Evolutionary conservation across 495 filamentous ascomycete genomes (phyloP).

Genomic region (Talaromyces trachyspermus): DNA sequence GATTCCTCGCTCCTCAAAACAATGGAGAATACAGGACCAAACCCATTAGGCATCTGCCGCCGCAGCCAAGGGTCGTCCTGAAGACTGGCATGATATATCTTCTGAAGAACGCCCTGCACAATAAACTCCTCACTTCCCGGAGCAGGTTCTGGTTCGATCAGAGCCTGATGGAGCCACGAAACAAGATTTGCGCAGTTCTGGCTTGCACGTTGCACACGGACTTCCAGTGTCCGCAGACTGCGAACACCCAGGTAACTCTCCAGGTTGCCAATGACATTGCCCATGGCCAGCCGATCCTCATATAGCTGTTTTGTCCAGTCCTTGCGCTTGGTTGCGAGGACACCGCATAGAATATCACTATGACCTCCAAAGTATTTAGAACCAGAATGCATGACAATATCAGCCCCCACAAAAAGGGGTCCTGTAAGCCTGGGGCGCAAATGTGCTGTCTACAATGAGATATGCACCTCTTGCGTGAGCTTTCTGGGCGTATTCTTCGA

Average conservation of each 20-base stretch:
- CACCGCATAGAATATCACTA: conserved; percentile 79
- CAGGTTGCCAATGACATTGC: conserved; percentile 79
- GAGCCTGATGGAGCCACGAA: conserved; percentile 52
- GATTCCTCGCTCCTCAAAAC: conserved; percentile 48
- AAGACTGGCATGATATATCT: conserved; percentile 70
- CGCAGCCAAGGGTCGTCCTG: conserved; percentile 74
- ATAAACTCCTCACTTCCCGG: conserved; percentile 29
- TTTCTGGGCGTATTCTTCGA: conserved; percentile 48
- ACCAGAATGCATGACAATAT: conserved; percentile 81
- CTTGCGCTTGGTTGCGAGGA: conserved; percentile 54
- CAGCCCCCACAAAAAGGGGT: conserved; percentile 76
- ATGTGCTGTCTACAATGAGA: conserved; percentile 80
- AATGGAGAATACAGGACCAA: conserved; percentile 79
- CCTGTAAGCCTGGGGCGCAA: conserved; percentile 83
- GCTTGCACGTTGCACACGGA: conserved; percentile 65
- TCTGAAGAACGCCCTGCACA: conserved; percentile 44
- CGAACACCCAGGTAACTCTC: conserved; percentile 88
- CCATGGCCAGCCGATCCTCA: conserved; percentile 61
- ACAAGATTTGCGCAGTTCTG: conserved; percentile 46
- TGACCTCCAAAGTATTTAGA: conserved; percentile 98
- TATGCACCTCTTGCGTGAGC: conserved; percentile 65
- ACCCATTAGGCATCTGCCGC: conserved; percentile 88
- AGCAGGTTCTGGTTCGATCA: conserved; percentile 25
- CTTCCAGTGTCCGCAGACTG: conserved; percentile 75
- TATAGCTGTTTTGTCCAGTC: conserved; percentile 51